Evolutionary conservation across 257 asterid genomes (phyloP).

Genomic region (Ligustrum vulgare): DNA sequence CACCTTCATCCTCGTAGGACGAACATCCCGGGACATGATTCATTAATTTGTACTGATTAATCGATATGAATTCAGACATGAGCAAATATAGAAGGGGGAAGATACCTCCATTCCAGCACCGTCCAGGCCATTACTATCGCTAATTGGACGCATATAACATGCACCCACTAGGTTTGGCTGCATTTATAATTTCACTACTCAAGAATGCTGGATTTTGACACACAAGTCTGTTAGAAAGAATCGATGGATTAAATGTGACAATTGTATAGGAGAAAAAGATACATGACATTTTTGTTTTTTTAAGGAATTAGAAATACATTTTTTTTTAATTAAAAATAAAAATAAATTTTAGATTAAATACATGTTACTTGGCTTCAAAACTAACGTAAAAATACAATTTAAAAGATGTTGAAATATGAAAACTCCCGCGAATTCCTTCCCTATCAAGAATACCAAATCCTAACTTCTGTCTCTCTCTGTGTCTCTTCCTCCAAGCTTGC

Average conservation of each 20-base stretch:
- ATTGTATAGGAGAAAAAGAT: too few species aligned
- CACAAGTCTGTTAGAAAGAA: not conserved
- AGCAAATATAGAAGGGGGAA: not conserved
- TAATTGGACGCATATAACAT: not conserved
- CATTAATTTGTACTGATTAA: not conserved
- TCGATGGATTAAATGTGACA: not conserved
- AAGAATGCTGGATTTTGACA: not conserved
- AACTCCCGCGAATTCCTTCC: conserved; percentile 69
- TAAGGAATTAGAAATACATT: too few species aligned
- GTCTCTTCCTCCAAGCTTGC: not conserved
- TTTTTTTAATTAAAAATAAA: too few species aligned
- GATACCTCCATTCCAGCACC: not conserved
- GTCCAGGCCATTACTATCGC: not conserved
- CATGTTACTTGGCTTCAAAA: too few species aligned
- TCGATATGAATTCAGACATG: not conserved
- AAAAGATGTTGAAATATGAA: conserved; percentile 25
- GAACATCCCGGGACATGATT: not conserved
- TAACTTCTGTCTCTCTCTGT: not conserved
- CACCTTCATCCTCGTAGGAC: conserved; percentile 52
- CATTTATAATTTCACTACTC: not conserved
- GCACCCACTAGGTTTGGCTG: not conserved
- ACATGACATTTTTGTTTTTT: too few species aligned
- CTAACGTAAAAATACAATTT: not conserved
- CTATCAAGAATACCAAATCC: conserved; percentile 62
- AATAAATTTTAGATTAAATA: too few species aligned